These are phyloP conservation scores for Fallopia convolvulus DNA, from an alignment of 148 eudicot species.

Conservation along the genomic window DNA sequence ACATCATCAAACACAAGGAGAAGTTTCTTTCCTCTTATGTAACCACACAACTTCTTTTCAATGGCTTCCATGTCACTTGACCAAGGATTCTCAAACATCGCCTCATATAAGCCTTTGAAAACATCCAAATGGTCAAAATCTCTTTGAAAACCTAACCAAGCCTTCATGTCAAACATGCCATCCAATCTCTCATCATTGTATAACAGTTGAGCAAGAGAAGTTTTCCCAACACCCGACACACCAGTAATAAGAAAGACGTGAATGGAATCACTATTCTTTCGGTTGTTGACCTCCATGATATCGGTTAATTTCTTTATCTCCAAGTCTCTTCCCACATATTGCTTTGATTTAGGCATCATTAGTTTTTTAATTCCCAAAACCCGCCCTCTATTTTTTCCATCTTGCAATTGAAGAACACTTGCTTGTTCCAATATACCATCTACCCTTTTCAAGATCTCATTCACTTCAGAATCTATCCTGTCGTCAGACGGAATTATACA, in stretches of 20 bases:
- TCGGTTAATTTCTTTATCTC: background rate
- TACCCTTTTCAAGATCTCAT: constrained; percentile 1
- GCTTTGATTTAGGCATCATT: background rate
- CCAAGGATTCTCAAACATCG: background rate
- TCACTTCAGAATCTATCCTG: background rate
- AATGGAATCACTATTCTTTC: background rate
- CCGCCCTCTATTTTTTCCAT: background rate
- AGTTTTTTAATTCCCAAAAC: background rate
- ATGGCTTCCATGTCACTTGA: background rate
- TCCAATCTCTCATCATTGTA: background rate
- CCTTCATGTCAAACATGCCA: background rate
- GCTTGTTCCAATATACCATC: background rate
- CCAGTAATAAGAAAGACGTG: background rate
- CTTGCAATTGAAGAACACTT: constrained; percentile 1
- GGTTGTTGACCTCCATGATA: background rate
- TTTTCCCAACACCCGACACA: constrained; percentile 6
- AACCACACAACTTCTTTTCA: constrained; percentile 1
- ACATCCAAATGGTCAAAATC: background rate
- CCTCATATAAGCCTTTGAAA: background rate
- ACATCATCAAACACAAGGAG: constrained; percentile 7
- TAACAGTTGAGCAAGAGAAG: background rate
- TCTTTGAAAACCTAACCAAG: background rate
- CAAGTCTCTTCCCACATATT: background rate
- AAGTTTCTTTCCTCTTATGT: background rate
- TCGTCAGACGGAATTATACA: background rate